Evolutionary conservation across 2,329 filamentous ascomycete species (phyloP), one percentile per base, ranked within the genome.

Genomic region (Cercospora nicotianae): DNA sequence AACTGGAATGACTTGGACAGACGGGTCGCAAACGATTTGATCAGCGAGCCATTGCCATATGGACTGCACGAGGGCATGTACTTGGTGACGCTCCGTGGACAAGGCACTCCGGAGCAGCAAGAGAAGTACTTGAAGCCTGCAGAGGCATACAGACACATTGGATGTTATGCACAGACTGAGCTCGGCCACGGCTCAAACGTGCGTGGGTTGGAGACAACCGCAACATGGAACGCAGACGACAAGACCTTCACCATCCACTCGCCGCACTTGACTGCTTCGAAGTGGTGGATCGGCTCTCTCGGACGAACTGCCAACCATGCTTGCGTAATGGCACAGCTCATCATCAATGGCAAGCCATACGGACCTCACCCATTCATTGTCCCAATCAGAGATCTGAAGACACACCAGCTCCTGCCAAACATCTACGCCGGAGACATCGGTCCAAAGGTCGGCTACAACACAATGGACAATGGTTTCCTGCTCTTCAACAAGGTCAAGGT

Each of bases 281-380:
- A 94, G 77, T 94, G 91, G 91, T 94, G 91, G 91, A 93, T 93
- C 73, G 91, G 91, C 1, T 91, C 90, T 10, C 84, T 94, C 3
- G 91, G 91, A 62, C 85, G 90, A 73, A 89, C 89, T 2, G 91
- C 91, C 55, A 94, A 92, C 77, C 85, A 92, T 75, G 91, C 91
- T 1, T 87, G 92, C 2, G 90, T 94, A 3, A 92, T 94, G 85
- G 91, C 91, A 0, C 91, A 93, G 79, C 83, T 94, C 30, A 86
- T 89, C 69, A 85, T 93, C 69, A 81, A 83, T 68, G 90, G 90
- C 72, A 91, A 90, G 79, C 81, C 83, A 18, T 89, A 88, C 71
- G 91, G 91, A 0, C 91, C 91, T 42, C 91, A 94, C 75, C 90
- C 91, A 0, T 94, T 94, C 75, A 85, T 94, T 9, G 90, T 92